A percentile compares a stretch with the other conserved stretches of the same genome.
phyloP scores from a whole-genome alignment of 2,329 filamentous ascomycete species.

The Blastomyces emzantsi region DNA sequence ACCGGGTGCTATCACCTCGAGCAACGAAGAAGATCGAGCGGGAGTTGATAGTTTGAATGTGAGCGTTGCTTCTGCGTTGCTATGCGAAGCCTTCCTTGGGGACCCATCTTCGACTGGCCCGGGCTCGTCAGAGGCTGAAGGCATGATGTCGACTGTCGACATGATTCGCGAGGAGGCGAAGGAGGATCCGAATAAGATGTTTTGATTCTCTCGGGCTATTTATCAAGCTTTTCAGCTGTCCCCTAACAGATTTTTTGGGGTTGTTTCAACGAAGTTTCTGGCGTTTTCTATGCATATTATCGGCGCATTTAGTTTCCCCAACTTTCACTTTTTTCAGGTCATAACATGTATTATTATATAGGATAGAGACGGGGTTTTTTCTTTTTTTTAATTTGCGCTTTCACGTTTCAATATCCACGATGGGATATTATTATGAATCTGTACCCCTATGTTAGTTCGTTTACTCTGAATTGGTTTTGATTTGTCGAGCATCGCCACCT shows the following conservation, averaged over 20 bases:
- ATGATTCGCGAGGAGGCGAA: constrained; percentile 7
- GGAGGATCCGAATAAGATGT: constrained; percentile 8
- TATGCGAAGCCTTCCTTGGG: constrained; percentile 42
- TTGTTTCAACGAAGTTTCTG: not conserved
- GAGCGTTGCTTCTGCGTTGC: constrained; percentile 71
- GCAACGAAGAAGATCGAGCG: constrained; percentile 32
- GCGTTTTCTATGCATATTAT: not conserved
- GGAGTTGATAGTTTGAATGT: constrained; percentile 88
- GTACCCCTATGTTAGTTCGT: not conserved
- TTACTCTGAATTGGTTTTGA: not conserved
- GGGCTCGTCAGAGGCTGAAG: not conserved
- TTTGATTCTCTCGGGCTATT: not conserved
- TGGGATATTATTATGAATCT: not conserved
- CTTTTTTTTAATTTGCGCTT: not conserved
- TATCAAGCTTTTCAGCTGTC: not conserved
- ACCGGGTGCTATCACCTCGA: constrained; percentile 38
- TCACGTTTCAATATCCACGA: not conserved
- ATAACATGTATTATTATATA: not conserved
- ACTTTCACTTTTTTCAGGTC: not conserved
- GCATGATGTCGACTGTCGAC: constrained; percentile 5
- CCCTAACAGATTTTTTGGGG: not conserved
- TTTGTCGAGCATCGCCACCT: not conserved
- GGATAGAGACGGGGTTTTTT: not conserved
- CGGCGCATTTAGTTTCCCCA: not conserved
- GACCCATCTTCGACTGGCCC: not conserved